Evolutionary conservation across 106 monocot species (phyloP), one percentile per base, ranked within the genome.

Genomic region (Allium fistulosum): DNA sequence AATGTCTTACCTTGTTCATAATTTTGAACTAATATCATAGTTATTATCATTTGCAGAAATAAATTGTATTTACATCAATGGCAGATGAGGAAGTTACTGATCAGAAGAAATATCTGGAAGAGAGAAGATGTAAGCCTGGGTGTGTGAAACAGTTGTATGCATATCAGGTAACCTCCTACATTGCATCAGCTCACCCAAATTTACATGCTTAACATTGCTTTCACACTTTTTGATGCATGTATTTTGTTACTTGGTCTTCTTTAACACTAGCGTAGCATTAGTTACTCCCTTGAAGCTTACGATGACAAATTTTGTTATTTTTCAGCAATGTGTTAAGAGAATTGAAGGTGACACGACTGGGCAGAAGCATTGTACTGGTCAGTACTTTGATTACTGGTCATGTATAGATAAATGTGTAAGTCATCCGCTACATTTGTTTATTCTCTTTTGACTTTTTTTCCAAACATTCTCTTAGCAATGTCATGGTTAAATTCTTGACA

Each of bases 311-410:
- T 37, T 37, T 5, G 37, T 37, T 37, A 5, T 37, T 37, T 37
- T 37, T 37, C 62, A 87, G 87, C 76, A 51, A 80, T 91, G 91
- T 17, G 67, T 84, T 48, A 80, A 87, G 66, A 79, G 91, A 74
- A 69, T 91, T 27, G 75, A 84, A 65, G 70, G 59, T 17, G 59
- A 59, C 59, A 18, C 84, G 45, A 73, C 68, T 56, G 87, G 87
- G 1, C 84, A 87, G 63, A 91, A 87, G 74, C 91, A 91, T 55
- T 91, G 91, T 71, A 91, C 91, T 10, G 91, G 91, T 9, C 91
- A 91, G 48, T 91, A 87, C 68, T 91, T 91, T 47, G 91, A 91
- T 73, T 91, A 87, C 66, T 87, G 81, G 87, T 69, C 75, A 10
- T 87, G 91, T 58, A 59, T 91, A 59, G 91, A 91, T 60, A 50